These are phyloP conservation scores for Calonectria pseudoreteaudii DNA, from an alignment of 2,329 filamentous ascomycete genomes.

Conservation along the genomic window DNA sequence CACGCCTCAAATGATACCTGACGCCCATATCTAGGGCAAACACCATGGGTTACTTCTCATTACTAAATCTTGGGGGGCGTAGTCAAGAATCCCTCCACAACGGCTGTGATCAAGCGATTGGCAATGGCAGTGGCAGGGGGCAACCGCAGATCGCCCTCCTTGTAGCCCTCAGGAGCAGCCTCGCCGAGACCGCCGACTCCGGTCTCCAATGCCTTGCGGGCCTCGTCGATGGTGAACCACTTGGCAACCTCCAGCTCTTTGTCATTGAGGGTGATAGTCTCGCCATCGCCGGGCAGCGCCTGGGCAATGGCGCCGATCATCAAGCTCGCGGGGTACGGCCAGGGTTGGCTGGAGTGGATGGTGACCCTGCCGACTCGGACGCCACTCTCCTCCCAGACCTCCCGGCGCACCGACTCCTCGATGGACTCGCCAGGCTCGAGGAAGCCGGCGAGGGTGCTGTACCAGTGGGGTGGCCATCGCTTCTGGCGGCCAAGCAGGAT, in stretches of 20 bases:
- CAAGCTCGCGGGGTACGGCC: conserved; percentile 86
- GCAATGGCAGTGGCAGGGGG: conserved; percentile 93
- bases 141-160: conserved; percentile 81
- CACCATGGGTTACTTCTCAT: neutral
- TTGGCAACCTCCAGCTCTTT: conserved; percentile 90
- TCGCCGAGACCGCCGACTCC: conserved; percentile 77
- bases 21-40: neutral
- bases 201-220: conserved; percentile 76
- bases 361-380: conserved; percentile 82
- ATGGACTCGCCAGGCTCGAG: conserved; percentile 87
- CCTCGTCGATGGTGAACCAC: conserved; percentile 88
- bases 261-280: conserved; percentile 88
- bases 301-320: conserved; percentile 93
- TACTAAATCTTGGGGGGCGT: conserved; percentile 63
- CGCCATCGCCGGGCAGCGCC: conserved; percentile 77
- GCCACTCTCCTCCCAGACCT: conserved; percentile 89
- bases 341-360: conserved; percentile 86
- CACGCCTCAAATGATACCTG: neutral
- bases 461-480: conserved; percentile 87
- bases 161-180: conserved; percentile 72
- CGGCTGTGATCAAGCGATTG: conserved; percentile 85
- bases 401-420: conserved; percentile 84
- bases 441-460: conserved; percentile 89
- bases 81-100: conserved; percentile 79
- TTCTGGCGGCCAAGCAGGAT: conserved; percentile 88